Evolutionary conservation across 768 basidiomycete species (phyloP).

Genomic region (Glaciozyma martinii): DNA sequence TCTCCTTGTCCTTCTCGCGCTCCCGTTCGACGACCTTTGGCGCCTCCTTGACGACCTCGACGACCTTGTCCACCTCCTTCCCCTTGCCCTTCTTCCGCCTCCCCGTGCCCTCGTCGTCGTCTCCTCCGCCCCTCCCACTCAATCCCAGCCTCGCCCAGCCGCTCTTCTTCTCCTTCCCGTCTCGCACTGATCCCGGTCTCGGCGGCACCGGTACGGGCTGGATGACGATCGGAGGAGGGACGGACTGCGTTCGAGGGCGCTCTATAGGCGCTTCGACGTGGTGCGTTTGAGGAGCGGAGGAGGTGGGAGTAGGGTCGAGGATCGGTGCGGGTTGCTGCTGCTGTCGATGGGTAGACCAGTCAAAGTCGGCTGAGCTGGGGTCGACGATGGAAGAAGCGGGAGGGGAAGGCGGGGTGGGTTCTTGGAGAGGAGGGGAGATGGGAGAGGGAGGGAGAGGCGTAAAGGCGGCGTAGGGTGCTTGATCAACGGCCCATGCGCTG

Average conservation of each 20-base stretch:
- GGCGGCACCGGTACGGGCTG: slow-evolving; percentile 23
- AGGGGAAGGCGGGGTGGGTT: not conserved
- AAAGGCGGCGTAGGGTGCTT: not conserved
- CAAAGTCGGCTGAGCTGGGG: slow-evolving; percentile 33
- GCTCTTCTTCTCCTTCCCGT: slow-evolving; percentile 67
- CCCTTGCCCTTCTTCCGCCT: slow-evolving; percentile 38
- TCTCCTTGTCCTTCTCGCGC: slow-evolving; percentile 50
- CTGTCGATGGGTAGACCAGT: slow-evolving; percentile 38
- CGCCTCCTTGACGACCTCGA: slow-evolving; percentile 38
- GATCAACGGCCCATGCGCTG: not conserved
- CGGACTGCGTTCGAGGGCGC: slow-evolving; percentile 35
- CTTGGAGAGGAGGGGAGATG: not conserved
- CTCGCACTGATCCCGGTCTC: slow-evolving; percentile 42
- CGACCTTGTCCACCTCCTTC: slow-evolving; percentile 35
- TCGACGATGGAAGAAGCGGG: not conserved
- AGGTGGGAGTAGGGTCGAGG: not conserved
- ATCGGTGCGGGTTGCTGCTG: slow-evolving; percentile 19
- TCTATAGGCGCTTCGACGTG: slow-evolving; percentile 60
- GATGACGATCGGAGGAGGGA: slow-evolving; percentile 29
- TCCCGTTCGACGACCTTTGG: slow-evolving; percentile 29
- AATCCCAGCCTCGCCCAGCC: slow-evolving; percentile 45
- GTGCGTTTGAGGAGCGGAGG: slow-evolving; percentile 44
- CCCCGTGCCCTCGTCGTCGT: slow-evolving; percentile 38
- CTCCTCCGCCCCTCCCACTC: slow-evolving; percentile 43
- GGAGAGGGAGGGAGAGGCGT: not conserved